Conservation (phyloP, 2,329 filamentous ascomycete species). For the Penicillium sp. region DNA sequence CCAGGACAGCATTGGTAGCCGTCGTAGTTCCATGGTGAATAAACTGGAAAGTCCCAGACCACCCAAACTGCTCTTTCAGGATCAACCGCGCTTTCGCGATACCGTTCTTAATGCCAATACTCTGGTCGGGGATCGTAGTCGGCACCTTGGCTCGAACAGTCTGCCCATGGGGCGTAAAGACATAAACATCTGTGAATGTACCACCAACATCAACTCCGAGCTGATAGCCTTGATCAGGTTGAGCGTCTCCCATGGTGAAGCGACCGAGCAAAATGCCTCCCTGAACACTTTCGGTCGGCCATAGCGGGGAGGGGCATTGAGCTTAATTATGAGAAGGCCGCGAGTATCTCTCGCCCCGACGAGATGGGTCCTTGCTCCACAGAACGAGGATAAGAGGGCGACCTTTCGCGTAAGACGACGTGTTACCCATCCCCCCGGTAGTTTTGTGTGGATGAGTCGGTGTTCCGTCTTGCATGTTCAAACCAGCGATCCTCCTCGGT, state of each 20-base stretch:
- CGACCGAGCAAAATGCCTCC: neutral
- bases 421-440: neutral
- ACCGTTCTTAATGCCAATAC: constrained; percentile 52
- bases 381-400: neutral
- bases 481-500: neutral
- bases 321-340: neutral
- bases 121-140: constrained; percentile 52
- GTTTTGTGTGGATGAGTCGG: neutral
- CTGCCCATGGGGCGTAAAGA: constrained; percentile 50
- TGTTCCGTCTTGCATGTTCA: neutral
- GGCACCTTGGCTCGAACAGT: constrained; percentile 52
- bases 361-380: neutral
- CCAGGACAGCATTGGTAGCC: constrained; percentile 55
- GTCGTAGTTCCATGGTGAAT: constrained; percentile 48
- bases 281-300: neutral
- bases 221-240: constrained; percentile 18
- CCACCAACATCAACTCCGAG: constrained; percentile 39
- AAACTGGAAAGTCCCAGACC: constrained; percentile 49
- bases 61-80: constrained; percentile 44
- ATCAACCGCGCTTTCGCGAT: constrained; percentile 48
- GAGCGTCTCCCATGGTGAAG: neutral
- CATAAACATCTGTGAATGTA: constrained; percentile 55
- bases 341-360: neutral
- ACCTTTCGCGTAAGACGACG: neutral
- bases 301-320: neutral